phyloP scores from a whole-genome alignment of 2,329 filamentous ascomycete genomes.

The Septoria petroselini region DNA sequence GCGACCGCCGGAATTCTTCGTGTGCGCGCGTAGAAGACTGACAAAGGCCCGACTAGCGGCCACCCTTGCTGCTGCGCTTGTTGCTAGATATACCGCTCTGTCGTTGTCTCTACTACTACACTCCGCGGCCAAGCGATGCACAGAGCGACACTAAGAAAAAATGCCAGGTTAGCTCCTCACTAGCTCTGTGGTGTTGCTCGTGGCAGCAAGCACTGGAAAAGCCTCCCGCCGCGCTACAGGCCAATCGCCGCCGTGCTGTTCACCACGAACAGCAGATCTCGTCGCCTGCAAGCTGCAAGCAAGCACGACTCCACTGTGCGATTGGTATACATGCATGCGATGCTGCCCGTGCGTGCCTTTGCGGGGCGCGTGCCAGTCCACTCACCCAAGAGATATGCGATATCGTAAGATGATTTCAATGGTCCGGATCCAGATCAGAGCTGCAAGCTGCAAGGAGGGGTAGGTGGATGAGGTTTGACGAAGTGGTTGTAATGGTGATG shows the following conservation, averaged over 20 bases:
- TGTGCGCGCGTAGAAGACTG: too few species aligned
- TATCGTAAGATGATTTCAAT: too few species aligned
- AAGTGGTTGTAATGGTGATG: too few species aligned
- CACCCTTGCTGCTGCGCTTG: not conserved
- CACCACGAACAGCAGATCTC: constrained; percentile 4
- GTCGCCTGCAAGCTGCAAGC: not conserved
- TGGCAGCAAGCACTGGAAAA: constrained; percentile 1
- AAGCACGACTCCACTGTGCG: not conserved
- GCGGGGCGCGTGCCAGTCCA: too few species aligned
- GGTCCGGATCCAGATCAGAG: too few species aligned
- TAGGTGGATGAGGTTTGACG: too few species aligned
- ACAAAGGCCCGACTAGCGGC: not conserved
- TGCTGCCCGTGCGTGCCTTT: too few species aligned
- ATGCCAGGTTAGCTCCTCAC: not conserved
- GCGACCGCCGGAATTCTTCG: too few species aligned
- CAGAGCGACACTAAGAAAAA: not conserved
- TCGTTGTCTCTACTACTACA: too few species aligned
- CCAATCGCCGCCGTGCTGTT: not conserved
- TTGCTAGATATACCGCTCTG: not conserved
- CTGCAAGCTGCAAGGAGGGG: too few species aligned
- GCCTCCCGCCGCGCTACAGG: not conserved
- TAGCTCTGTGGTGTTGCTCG: constrained; percentile 3
- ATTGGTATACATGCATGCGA: too few species aligned
- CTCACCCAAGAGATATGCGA: too few species aligned
- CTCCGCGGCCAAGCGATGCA: not conserved